These are phyloP conservation scores for Komagataella pseudopastoris DNA, from an alignment of 805 yeast genomes.

Conservation along the genomic window DNA sequence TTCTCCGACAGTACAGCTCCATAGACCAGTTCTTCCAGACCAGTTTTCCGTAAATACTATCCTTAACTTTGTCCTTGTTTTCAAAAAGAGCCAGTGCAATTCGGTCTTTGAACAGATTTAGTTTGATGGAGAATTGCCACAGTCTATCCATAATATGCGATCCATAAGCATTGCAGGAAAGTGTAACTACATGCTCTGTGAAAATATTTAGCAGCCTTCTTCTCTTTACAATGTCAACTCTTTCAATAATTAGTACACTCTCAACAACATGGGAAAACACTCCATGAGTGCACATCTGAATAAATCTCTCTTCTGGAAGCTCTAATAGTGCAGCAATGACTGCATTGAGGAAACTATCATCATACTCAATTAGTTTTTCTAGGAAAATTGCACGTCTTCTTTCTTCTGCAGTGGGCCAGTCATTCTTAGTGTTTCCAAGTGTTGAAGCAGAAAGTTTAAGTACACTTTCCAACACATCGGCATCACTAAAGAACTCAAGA, in stretches of 20 bases:
- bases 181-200: constrained; percentile 33
- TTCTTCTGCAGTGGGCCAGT: constrained; percentile 89
- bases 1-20: constrained; percentile 64
- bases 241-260: constrained; percentile 35
- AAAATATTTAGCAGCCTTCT: constrained; percentile 62
- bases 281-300: constrained; percentile 77
- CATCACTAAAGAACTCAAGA: constrained; percentile 25
- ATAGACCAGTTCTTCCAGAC: constrained; percentile 95
- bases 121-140: constrained; percentile 65
- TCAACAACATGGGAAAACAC: constrained; percentile 87
- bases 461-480: constrained; percentile 52
- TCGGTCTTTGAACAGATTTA: constrained; percentile 78
- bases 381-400: constrained; percentile 66
- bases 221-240: constrained; percentile 30
- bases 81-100: constrained; percentile 55
- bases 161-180: constrained; percentile 80
- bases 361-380: constrained; percentile 61
- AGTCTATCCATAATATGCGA: constrained; percentile 81
- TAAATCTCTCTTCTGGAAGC: constrained; percentile 44
- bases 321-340: constrained; percentile 48
- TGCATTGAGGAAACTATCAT: constrained; percentile 40
- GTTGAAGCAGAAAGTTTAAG: constrained; percentile 57
- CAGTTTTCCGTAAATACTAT: constrained; percentile 72
- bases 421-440: constrained; percentile 68
- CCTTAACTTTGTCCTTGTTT: constrained; percentile 59